These are phyloP conservation scores for Amylocystis lapponica DNA, from an alignment of 768 basidiomycete species.

Conservation along the genomic window DNA sequence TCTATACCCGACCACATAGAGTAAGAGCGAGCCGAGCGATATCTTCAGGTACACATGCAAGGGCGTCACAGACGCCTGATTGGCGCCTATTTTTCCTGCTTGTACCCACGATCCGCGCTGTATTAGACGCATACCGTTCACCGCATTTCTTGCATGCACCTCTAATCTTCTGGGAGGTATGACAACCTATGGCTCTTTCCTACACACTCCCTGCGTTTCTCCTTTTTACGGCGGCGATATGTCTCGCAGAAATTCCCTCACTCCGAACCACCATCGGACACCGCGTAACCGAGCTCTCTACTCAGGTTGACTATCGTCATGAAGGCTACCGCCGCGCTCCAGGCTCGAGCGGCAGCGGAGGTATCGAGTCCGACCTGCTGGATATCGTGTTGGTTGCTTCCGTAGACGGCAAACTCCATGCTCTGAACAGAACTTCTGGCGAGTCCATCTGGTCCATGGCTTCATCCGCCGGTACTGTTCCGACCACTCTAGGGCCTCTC, in stretches of 20 bases:
- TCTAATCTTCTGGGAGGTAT: too few species aligned
- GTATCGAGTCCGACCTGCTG: conserved; percentile 54
- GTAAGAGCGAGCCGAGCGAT: too few species aligned
- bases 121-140: too few species aligned
- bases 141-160: too few species aligned
- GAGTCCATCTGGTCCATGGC: conserved; percentile 86
- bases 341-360: conserved; percentile 6
- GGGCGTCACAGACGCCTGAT: too few species aligned
- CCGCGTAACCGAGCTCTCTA: conserved; percentile 13
- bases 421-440: conserved; percentile 83
- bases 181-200: conserved; percentile 11
- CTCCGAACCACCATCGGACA: conserved; percentile 12
- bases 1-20: too few species aligned
- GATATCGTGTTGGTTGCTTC: conserved; percentile 88
- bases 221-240: conserved; percentile 15
- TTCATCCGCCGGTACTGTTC: conserved; percentile 8
- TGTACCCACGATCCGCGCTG: too few species aligned
- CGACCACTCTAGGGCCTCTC: conserved; percentile 60
- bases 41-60: too few species aligned
- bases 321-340: conserved; percentile 5
- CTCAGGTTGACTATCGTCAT: conserved; percentile 13
- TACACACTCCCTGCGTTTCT: conserved; percentile 9
- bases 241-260: conserved; percentile 21
- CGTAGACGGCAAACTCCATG: conserved; percentile 93
- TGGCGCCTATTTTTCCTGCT: too few species aligned